phyloP scores from a whole-genome alignment of 2,329 filamentous ascomycete species.

The Xylariaceae sp. region DNA sequence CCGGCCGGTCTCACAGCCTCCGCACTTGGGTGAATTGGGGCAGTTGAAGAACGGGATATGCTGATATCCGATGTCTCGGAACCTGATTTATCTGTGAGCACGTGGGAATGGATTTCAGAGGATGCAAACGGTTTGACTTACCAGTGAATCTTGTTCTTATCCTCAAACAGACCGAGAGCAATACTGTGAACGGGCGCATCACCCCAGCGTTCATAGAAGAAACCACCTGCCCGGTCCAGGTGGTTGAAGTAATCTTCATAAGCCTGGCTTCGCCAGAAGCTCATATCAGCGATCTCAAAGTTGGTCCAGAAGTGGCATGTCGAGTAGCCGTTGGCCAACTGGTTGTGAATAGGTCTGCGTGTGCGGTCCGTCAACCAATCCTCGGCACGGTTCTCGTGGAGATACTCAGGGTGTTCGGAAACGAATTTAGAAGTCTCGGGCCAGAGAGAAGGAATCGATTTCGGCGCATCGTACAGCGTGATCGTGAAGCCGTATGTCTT shows the following conservation, averaged over 20 bases:
- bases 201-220: slow-evolving; percentile 98
- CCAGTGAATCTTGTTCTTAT: slow-evolving; percentile 89
- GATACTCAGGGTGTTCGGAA: slow-evolving; percentile 72
- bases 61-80: slow-evolving; percentile 98
- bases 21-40: slow-evolving; percentile 91
- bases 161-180: slow-evolving; percentile 85
- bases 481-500: slow-evolving; percentile 99
- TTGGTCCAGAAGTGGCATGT: slow-evolving; percentile 99
- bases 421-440: slow-evolving; percentile 93
- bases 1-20: slow-evolving; percentile 76
- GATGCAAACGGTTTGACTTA: slow-evolving; percentile 40
- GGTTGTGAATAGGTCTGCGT: slow-evolving; percentile 72
- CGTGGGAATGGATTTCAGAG: neutral
- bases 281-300: slow-evolving; percentile 92
- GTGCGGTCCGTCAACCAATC: slow-evolving; percentile 77
- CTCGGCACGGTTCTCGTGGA: slow-evolving; percentile 80
- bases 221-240: slow-evolving; percentile 86
- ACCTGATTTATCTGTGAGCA: slow-evolving; percentile 54
- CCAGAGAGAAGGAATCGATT: slow-evolving; percentile 84
- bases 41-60: slow-evolving; percentile 99
- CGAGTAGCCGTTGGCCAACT: slow-evolving; percentile 83
- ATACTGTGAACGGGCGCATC: slow-evolving; percentile 97
- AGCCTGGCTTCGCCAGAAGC: slow-evolving; percentile 81
- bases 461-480: slow-evolving; percentile 87
- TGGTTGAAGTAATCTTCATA: slow-evolving; percentile 98